Base-by-base conservation (phyloP, 108 stramenopile genomes). In the Cafeteria roenbergensis region DNA sequence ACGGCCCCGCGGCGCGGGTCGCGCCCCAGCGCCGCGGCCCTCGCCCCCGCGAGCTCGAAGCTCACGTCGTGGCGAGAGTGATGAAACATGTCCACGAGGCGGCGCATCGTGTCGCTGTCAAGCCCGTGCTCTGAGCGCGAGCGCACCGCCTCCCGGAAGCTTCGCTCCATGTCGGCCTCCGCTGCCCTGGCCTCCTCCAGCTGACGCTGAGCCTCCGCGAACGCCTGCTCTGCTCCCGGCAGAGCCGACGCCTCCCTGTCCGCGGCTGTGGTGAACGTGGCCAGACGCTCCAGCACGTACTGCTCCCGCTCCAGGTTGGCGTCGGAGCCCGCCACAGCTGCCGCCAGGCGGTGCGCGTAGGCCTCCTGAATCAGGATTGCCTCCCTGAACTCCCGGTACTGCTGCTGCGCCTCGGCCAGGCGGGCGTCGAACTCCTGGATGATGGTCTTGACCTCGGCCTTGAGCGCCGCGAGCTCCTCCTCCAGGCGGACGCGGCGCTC, bases 381-480 rank as follows among this genome's bases (percentile, higher is more conserved):
- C 0, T 36, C 51, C 32, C 56, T 60, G 12, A 79, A 57, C n/a
- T 65, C 34, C 50, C 68, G 50, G 17, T 73, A 55, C 28, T 56
- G 56, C 0, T 38, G 48, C n/a, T 34, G 9, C 31, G 71, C 24
- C 51, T 34, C 70, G 55, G 56, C 52, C 22, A 85, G 37, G 34
- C 55, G 55, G 33, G 83, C 78, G 64, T 82, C 75, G 51, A 85
- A 85, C 0, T 51, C 38, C 42, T 70, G 61, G 31, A 69, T 58
- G 22, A 64, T 26, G 35, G 81, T 80, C 30, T 31, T 34, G 28
- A 83, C 75, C 50, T 52, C 71, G 69, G 26, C 60, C 77, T 17
- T 64, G 71, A 1, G 51, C 36, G 28, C 27, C 4, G 55, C 55
- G 55, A 48, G 59, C 34, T 35, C 22, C n/a, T n/a, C 37, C n/a